A percentile compares a stretch with the other conserved stretches of the same genome.
Conservation (phyloP, 2,329 filamentous ascomycete genomes). For the Aspergillus amoenus region DNA sequence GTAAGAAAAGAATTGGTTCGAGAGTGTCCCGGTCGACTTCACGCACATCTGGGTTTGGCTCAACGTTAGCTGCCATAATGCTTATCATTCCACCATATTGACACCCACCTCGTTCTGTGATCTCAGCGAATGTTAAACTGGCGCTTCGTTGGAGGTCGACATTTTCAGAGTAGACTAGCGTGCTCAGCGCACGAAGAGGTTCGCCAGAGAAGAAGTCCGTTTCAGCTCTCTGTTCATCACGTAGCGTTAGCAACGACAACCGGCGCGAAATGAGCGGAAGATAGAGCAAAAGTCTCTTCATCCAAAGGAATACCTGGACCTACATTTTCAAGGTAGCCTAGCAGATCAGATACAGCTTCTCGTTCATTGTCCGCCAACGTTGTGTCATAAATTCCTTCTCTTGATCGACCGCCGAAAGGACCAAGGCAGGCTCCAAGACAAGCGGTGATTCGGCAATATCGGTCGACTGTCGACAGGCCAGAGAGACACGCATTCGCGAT, state of each 20-base stretch:
- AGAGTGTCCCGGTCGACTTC: constrained; percentile 94
- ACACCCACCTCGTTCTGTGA: constrained; percentile 84
- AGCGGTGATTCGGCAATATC: constrained; percentile 46
- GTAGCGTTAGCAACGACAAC: constrained; percentile 20
- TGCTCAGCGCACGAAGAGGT: constrained; percentile 88
- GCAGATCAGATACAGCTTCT: constrained; percentile 91
- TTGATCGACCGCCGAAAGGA: constrained; percentile 63
- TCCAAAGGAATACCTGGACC: constrained; percentile 29
- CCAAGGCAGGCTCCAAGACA: constrained; percentile 42
- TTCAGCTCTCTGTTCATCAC: constrained; percentile 70
- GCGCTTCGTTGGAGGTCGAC: constrained; percentile 96
- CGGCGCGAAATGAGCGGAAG: neutral
- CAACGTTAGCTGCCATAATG: neutral
- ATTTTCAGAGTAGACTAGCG: constrained; percentile 96
- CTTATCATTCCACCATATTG: neutral
- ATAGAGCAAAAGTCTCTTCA: constrained; percentile 2
- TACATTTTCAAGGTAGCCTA: constrained; percentile 97
- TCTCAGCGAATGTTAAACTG: constrained; percentile 97
- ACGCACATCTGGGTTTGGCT: constrained; percentile 70
- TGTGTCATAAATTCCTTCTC: constrained; percentile 79
- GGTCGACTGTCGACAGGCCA: constrained; percentile 42
- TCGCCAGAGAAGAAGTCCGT: constrained; percentile 98
- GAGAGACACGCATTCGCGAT: constrained; percentile 42
- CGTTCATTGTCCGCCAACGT: constrained; percentile 93
- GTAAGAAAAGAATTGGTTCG: constrained; percentile 90